Evolutionary conservation across 768 basidiomycete genomes (phyloP).

Genomic region (Kwoniella bestiolae): DNA sequence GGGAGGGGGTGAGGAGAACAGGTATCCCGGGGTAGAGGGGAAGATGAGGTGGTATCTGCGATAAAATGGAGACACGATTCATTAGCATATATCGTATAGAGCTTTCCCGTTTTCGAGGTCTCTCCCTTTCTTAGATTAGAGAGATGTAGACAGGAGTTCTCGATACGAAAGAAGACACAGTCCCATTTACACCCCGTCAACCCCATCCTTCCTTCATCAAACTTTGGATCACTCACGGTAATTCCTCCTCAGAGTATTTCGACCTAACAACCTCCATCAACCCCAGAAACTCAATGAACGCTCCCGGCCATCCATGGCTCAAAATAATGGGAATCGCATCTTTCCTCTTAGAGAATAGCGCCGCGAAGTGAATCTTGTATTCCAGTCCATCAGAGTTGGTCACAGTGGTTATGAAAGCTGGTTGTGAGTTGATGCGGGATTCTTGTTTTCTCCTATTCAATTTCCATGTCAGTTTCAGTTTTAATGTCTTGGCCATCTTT

Average conservation of each 20-base stretch:
- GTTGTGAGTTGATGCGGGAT: constrained; percentile 32
- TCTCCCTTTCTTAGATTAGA: too few relatives aligned
- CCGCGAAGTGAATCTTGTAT: constrained; percentile 23
- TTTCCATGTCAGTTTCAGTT: neutral
- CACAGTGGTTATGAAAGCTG: constrained; percentile 28
- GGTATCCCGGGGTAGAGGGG: constrained; percentile 50
- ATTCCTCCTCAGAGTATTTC: constrained; percentile 13
- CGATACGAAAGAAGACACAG: too few relatives aligned
- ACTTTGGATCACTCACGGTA: constrained; percentile 17
- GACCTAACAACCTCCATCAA: constrained; percentile 20
- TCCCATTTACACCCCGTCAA: neutral
- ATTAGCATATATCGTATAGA: too few relatives aligned
- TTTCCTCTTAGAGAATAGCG: constrained; percentile 18
- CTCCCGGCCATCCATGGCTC: constrained; percentile 41
- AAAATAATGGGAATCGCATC: constrained; percentile 28
- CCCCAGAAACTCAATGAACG: constrained; percentile 28
- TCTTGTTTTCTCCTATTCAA: constrained; percentile 34
- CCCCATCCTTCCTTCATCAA: neutral
- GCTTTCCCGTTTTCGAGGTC: too few relatives aligned
- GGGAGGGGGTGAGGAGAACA: constrained; percentile 49
- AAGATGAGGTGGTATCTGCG: constrained; percentile 37
- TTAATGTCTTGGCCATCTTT: too few relatives aligned
- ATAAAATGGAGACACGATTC: neutral
- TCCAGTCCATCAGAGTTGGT: constrained; percentile 26
- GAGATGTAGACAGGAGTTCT: too few relatives aligned